Evolutionary conservation across 106 monocot genomes (phyloP), one percentile per base, ranked within the genome.

Genomic region (Amphibolis antarctica): DNA sequence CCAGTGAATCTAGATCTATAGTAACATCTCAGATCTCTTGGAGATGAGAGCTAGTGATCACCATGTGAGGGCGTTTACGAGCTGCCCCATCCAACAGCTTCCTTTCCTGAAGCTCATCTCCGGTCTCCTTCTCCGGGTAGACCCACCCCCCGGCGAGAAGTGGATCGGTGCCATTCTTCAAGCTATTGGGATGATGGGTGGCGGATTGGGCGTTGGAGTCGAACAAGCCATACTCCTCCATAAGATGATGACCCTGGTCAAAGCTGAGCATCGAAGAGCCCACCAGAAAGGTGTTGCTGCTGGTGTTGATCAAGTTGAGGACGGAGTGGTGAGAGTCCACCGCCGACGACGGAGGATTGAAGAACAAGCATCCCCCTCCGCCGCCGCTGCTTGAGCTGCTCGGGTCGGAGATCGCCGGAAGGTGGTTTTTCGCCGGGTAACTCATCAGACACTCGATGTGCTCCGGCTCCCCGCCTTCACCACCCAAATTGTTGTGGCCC

Each of bases 211-310:
- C 46, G 53, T 64, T 63, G 30, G 63, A 50, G 0, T 75, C 65
- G 76, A 85, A 82, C 49, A 52, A 36, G 1, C 28, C 60, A 15
- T 62, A 77, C 10, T 77, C 79, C 13, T 82, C 78, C 9, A 76
- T 78, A 0, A 48, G 57, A 43, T 66, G 44, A 12, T 50, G 14
- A 42, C 57, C 59, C 54, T 76, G 86, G 50, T 82, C 86, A 43
- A 94, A 89, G 59, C 81, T 80, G 44, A 93, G 88, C 63, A 89
- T 65, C 0, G 89, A 77, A 20, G 80, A 76, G 69, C 68, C 67
- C 1, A 75, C 67, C 1, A 75, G 66, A 48, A 71, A 71, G 19
- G 55, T 49, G 69, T 62, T 69, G 24, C 57, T 25, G 6, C 27
- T 48, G 26, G 55, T 25, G 31, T 43, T 24, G 27, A 24, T 67